Base-by-base conservation (phyloP, 164 flowering plant species). In the Cinnamomum micranthum region DNA sequence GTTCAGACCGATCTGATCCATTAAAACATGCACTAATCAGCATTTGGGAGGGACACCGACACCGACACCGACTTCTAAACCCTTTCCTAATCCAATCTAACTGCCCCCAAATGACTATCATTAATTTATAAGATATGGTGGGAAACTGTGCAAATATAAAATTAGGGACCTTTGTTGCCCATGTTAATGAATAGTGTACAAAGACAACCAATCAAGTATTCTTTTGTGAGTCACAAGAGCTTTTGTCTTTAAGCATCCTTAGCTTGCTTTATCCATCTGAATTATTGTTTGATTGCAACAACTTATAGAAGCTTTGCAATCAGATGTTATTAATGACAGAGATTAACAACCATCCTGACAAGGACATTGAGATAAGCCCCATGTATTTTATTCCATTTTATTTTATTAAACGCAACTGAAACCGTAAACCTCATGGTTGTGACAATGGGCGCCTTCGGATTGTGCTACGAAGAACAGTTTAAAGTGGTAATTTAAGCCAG, bases 171-270 rank as follows among this genome's bases (percentile, higher is more conserved):
- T 5, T 47, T 67, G 28, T 15, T 28, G 6, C 69, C 20, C 33
- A 31, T 67, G 17, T 67, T 28, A 67, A 15, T 50, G 69, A 20
- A 33, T 67, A 67, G 50, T 25, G 28, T 15, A 19, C 69, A 67
- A 67, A 9, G 69, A 28, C 33, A 67, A 41, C 47, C 47, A 41
- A 67, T 67, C 50, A 33, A 25, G 69, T 67, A 19, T 6, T 67
- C 7, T 13, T 28, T 17, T 7, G 47, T 28, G 33, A 33, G 28
- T 67, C 19, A 31, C 69, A 33, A 17, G 50, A 31, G 69, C 69
- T 67, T 67, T 67, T 64, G 67, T 67, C 69, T 67, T 31, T 25
- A 67, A 67, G 33, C 35, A 31, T 19, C 69, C 5, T 28, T 28
- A 3, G 69, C 41, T 17, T 47, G 51, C 55, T 23, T 67, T 35